Base-by-base conservation (phyloP, 345 rosid genomes). In the Isatis tinctoria region DNA sequence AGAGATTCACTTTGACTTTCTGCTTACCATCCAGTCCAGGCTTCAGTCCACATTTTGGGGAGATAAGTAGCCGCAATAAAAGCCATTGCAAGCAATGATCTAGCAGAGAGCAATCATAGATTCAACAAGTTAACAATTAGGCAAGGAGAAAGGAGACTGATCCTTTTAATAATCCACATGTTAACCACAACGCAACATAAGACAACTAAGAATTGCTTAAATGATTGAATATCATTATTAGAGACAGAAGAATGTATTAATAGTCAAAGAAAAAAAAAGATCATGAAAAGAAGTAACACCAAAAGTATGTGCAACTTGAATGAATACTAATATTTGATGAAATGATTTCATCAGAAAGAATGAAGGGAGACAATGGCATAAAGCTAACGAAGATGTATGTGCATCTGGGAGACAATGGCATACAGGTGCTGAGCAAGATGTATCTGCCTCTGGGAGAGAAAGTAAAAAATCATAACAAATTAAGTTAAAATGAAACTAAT, bases 31-130 rank as follows among this genome's bases (percentile, higher is more conserved):
- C 96, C 98, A 39, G 96, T 92, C 99, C 99, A 95, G 64, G 97
- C 98, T 82, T 95, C 98, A 3, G 99, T 95, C 99, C 99, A 95
- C 91, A 95, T 88, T 85, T 95, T 92, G 18, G 99, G 99, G 98
- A 24, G 97, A 86, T 82, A 92, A 95, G 81, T 95, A 90, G 28
- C 92, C 98, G 9, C 99, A 95, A 79, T 95, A 95, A 84, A 92
- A 95, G 52, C 98, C 99, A 81, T 95, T 92, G 89, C 99, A 95
- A 74, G 97, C 75, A 56, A 92, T 95, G 67, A 95, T 92, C 99
- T 95, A 63, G 62, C 37, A 76, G 16, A 64, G 39, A 70, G 45
- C 10, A 70, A 70, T 8, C 53, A 48, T 20, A 64, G 44, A 36
- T 44, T 54, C 37, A 76, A 37, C 22, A 63, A 76, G 32, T 27